Evolutionary conservation across 1,284 basidiomycete species (phyloP).

Genomic region (Heterobasidion occidentale): DNA sequence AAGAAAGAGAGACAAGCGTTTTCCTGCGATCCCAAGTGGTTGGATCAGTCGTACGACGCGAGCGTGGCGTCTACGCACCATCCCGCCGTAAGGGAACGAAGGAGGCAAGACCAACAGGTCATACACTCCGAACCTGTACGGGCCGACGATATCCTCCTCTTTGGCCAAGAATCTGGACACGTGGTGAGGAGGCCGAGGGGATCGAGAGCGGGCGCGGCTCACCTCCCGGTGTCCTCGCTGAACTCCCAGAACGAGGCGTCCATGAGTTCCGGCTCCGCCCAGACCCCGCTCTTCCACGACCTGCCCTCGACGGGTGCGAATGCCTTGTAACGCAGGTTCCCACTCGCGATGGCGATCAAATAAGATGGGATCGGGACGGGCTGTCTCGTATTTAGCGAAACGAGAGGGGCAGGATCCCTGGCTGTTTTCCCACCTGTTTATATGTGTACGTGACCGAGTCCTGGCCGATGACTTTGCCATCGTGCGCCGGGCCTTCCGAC

Average conservation of each 20-base stretch:
- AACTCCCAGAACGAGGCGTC: slow-evolving; percentile 86
- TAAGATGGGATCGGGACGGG: slow-evolving; percentile 82
- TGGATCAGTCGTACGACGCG: not conserved
- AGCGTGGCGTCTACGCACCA: slow-evolving; percentile 40
- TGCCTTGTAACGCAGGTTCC: slow-evolving; percentile 70
- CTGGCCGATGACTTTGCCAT: slow-evolving; percentile 61
- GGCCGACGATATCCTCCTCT: slow-evolving; percentile 69
- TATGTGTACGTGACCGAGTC: slow-evolving; percentile 63
- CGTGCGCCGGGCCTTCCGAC: slow-evolving; percentile 55
- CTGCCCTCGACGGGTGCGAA: slow-evolving; percentile 58
- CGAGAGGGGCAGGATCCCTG: not conserved
- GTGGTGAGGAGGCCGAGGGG: not conserved
- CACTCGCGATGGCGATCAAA: slow-evolving; percentile 81
- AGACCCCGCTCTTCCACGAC: slow-evolving; percentile 76
- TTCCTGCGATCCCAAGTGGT: slow-evolving; percentile 42
- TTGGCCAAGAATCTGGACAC: slow-evolving; percentile 58
- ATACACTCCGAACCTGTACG: slow-evolving; percentile 86
- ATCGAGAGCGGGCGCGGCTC: not conserved
- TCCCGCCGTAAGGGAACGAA: slow-evolving; percentile 89
- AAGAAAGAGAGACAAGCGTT: slow-evolving; percentile 83
- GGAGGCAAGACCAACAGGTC: slow-evolving; percentile 91
- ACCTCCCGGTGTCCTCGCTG: slow-evolving; percentile 75
- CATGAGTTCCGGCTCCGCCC: slow-evolving; percentile 83
- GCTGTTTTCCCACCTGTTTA: slow-evolving; percentile 45
- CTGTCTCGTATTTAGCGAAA: slow-evolving; percentile 27